phyloP scores from a whole-genome alignment of 352 stramenopile species.

The Globisporangium uncinulatum region DNA sequence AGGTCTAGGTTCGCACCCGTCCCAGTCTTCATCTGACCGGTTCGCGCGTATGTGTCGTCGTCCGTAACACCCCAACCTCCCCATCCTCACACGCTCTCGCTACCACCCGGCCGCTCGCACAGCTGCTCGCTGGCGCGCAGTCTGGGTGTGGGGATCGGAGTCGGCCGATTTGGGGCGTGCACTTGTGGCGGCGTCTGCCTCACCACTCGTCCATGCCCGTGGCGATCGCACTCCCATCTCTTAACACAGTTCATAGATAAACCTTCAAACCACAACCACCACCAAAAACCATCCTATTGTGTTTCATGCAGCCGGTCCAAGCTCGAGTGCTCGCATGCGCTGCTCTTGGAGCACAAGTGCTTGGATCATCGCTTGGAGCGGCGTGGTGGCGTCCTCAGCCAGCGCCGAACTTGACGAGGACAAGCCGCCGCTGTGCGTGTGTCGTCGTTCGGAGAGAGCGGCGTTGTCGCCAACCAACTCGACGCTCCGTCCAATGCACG shows the following conservation, averaged over 20 bases:
- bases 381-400: neutral
- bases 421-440: too few relatives aligned
- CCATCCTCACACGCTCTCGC: slow-evolving; percentile 20
- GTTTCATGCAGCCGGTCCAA: neutral
- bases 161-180: slow-evolving; percentile 17
- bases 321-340: neutral
- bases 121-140: slow-evolving; percentile 22
- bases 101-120: slow-evolving; percentile 13
- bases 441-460: neutral
- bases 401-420: neutral
- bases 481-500: neutral
- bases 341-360: slow-evolving; percentile 3
- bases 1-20: slow-evolving; percentile 34
- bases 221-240: slow-evolving; percentile 13
- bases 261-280: too few relatives aligned
- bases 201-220: slow-evolving; percentile 33
- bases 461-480: neutral
- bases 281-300: neutral
- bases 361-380: neutral
- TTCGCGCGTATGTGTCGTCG: slow-evolving; percentile 24
- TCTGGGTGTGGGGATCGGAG: slow-evolving; percentile 20
- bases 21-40: neutral
- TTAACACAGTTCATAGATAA: slow-evolving; percentile 28
- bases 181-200: slow-evolving; percentile 27
- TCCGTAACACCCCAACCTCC: slow-evolving; percentile 19